Conservation (phyloP, 257 asterid species). For the Salvia splendens region DNA sequence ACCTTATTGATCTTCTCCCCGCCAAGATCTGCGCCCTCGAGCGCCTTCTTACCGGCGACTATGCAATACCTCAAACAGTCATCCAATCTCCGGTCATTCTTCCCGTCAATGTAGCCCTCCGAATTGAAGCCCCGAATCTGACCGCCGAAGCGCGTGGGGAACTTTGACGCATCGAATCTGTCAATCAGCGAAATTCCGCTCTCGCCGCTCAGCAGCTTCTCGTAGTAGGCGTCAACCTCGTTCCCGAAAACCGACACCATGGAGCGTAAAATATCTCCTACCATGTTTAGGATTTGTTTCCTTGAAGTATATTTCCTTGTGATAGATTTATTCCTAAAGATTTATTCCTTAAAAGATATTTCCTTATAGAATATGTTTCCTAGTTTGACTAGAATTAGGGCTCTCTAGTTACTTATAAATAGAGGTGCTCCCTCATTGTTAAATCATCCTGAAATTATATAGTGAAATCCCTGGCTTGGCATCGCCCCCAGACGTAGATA, state of each 20-base stretch:
- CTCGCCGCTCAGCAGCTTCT: slow-evolving; percentile 54
- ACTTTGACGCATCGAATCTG: slow-evolving; percentile 55
- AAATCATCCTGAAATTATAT: too few relatives aligned
- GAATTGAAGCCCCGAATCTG: slow-evolving; percentile 58
- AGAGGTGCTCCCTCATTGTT: too few relatives aligned
- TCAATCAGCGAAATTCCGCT: slow-evolving; percentile 54
- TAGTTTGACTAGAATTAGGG: too few relatives aligned
- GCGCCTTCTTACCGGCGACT: slow-evolving; percentile 60
- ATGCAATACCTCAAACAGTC: slow-evolving; percentile 56
- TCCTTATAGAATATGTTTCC: too few relatives aligned
- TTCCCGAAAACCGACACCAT: slow-evolving; percentile 58
- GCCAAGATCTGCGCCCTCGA: slow-evolving; percentile 55
- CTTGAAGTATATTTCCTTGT: too few relatives aligned
- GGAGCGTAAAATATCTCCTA: too few relatives aligned
- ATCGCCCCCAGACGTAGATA: too few relatives aligned
- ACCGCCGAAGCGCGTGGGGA: slow-evolving; percentile 60
- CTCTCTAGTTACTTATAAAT: too few relatives aligned
- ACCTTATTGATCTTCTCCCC: slow-evolving; percentile 50
- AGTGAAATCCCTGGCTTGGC: too few relatives aligned
- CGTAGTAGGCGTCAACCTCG: slow-evolving; percentile 55
- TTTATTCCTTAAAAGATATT: too few relatives aligned
- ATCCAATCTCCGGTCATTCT: slow-evolving; percentile 59
- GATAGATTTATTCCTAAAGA: too few relatives aligned
- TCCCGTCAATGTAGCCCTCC: slow-evolving; percentile 56
- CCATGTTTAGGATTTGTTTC: too few relatives aligned